phyloP scores from a whole-genome alignment of 305 asterid species.

The Fraxinus ornus region DNA sequence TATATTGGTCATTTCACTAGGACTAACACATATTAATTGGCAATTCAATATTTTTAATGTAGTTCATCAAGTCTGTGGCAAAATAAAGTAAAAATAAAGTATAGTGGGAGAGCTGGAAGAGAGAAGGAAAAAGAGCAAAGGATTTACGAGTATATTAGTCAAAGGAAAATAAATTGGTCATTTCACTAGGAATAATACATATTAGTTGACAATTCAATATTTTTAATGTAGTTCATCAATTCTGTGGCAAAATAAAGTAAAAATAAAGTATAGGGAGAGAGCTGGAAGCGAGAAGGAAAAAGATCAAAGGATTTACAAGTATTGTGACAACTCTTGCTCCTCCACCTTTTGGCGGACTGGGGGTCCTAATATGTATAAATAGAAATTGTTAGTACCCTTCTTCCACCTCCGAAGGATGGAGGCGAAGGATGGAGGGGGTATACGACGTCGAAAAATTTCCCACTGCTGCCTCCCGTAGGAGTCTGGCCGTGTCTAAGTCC shows the following conservation, averaged over 20 bases:
- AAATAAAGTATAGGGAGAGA: neutral
- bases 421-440: neutral
- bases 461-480: neutral
- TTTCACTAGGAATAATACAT: neutral
- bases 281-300: too few relatives aligned
- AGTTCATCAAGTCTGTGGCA: neutral
- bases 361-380: conserved; percentile 1
- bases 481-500: neutral
- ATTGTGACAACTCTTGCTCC: neutral
- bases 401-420: neutral
- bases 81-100: conserved; percentile 1
- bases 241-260: neutral
- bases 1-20: neutral
- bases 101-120: too few relatives aligned
- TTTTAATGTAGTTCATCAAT: neutral
- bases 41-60: neutral
- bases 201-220: neutral
- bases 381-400: conserved; percentile 8
- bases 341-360: neutral
- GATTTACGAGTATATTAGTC: neutral
- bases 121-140: too few relatives aligned
- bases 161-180: neutral
- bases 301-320: too few relatives aligned
- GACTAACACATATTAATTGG: neutral
- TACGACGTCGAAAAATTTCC: neutral